Conservation (phyloP, 345 rosid genomes). For the Cardiospermum halicacabum region DNA sequence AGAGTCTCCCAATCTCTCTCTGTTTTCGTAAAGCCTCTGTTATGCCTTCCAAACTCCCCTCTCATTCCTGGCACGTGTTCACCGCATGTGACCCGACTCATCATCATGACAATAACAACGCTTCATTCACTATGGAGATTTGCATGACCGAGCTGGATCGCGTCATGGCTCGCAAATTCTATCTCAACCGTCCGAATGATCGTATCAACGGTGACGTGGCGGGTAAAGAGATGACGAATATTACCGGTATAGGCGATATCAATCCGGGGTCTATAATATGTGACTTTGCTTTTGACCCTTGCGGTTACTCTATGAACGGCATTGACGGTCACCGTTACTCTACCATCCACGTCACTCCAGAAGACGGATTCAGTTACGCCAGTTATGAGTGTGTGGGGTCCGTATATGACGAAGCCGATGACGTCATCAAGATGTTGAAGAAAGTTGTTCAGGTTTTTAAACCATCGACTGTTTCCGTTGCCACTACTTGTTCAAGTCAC, state of each 20-base stretch:
- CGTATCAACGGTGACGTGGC: constrained; percentile 47
- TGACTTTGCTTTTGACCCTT: constrained; percentile 93
- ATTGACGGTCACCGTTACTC: constrained; percentile 88
- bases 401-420: constrained; percentile 44
- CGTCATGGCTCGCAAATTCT: constrained; percentile 55
- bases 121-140: constrained; percentile 59
- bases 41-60: constrained; percentile 57
- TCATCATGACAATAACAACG: constrained; percentile 2
- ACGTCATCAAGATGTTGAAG: constrained; percentile 44
- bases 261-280: constrained; percentile 67
- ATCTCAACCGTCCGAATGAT: constrained; percentile 36
- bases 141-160: constrained; percentile 97
- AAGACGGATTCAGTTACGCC: constrained; percentile 92
- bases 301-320: constrained; percentile 99
- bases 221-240: constrained; percentile 73
- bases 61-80: constrained; percentile 90
- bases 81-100: constrained; percentile 43
- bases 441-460: constrained; percentile 73
- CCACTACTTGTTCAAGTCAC: constrained; percentile 50
- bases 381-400: constrained; percentile 87
- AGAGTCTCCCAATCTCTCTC: constrained; percentile 48
- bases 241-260: constrained; percentile 60
- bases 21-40: constrained; percentile 67
- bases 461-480: constrained; percentile 61
- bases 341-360: constrained; percentile 95